phyloP scores from a whole-genome alignment of 352 stramenopile genomes.

The Phytophthora quininea region DNA sequence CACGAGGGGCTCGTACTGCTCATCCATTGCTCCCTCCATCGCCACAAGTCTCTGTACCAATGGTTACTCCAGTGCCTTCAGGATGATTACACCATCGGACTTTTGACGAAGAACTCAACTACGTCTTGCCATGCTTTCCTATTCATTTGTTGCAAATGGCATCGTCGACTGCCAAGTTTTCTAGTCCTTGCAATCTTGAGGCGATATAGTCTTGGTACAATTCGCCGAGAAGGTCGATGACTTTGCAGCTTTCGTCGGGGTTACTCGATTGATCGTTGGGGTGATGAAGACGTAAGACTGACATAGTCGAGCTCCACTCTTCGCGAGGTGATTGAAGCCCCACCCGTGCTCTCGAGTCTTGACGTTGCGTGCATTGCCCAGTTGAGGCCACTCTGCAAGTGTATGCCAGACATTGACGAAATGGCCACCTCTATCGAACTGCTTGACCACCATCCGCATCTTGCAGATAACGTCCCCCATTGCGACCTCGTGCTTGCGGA shows the following conservation, averaged over 20 bases:
- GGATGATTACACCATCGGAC: background rate
- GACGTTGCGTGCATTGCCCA: background rate
- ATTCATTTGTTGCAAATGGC: background rate
- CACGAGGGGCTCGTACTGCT: background rate
- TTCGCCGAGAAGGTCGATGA: background rate
- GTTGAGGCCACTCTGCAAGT: constrained; percentile 11
- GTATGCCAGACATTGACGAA: constrained; percentile 25
- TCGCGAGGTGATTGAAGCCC: constrained; percentile 3
- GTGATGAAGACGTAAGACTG: constrained; percentile 20
- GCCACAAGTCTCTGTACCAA: background rate
- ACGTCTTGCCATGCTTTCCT: too few species aligned
- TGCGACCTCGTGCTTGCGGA: constrained; percentile 11
- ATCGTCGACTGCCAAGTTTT: constrained; percentile 15
- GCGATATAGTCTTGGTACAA: constrained; percentile 17
- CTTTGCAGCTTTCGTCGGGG: background rate
- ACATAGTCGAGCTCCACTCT: constrained; percentile 1
- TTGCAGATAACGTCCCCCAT: constrained; percentile 12
- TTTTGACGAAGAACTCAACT: background rate
- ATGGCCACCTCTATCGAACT: constrained; percentile 16
- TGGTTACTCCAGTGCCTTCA: background rate
- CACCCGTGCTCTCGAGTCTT: constrained; percentile 22
- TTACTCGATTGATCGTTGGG: background rate
- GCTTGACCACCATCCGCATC: constrained; percentile 20
- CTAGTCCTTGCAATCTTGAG: constrained; percentile 10
- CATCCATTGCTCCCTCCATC: background rate